Evolutionary conservation across 139 green algal genomes (phyloP), one percentile per base, ranked within the genome.

Genomic region (Micromonas pusilla): DNA sequence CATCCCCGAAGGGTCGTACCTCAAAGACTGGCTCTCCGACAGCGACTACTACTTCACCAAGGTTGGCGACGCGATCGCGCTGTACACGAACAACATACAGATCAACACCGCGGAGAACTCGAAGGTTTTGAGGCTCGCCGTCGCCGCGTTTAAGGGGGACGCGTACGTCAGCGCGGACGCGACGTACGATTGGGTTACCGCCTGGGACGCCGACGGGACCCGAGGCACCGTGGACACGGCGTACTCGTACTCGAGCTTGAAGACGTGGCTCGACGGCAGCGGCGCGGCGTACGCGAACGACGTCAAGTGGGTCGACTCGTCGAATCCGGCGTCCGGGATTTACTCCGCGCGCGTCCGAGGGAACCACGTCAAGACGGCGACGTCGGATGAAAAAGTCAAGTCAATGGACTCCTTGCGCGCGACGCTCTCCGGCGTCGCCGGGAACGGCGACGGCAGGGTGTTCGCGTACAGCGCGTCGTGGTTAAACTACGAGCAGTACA

Each of bases 401-500:
- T 37, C 52, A 3, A 80, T 80, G 75, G 75, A 80, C 32, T 66
- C 62, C 6, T 38, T 80, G 23, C 75, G 75, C 75, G 57, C 20
- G 0, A 6, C 52, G 13, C 36, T 80, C 52, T 39, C n/a, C n/a
- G n/a, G 45, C 52, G 53, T 70, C 1, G 19, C 25, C 72, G 54
- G 72, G 21, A 78, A 73, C 75, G 57, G 32, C 5, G 37, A 52
- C 28, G 75, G 31, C 37, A 28, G 64, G 23, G 45, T 67, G n/a
- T 80, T 80, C 28, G 60, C 75, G 33, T 80, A 66, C 62, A n/a
- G 25, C 39, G 28, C 21, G 20, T 62, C 82, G 4, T 88, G 82
- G 52, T 65, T 85, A 13, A 67, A 72, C 74, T 87, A 81, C 65
- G 86, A 90, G 60, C 81, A 84, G 34, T 87, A 85, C 79, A 84